A percentile compares a stretch with the other conserved stretches of the same genome.
These are phyloP conservation scores for Meyerozyma guilliermondii DNA, from an alignment of 1,139 yeast genomes.

Conservation along the genomic window DNA sequence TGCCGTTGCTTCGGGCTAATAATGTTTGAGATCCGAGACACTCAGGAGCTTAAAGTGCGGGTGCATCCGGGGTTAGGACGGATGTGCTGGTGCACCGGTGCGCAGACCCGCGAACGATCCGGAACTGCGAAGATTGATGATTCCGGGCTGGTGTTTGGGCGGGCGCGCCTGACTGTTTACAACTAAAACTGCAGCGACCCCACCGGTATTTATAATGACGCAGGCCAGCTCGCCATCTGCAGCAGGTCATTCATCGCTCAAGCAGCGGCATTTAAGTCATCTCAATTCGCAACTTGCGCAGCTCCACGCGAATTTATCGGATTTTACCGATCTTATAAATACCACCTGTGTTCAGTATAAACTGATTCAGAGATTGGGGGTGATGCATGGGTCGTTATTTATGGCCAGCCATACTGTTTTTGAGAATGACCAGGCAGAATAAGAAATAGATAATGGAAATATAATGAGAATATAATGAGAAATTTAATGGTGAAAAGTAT, in stretches of 20 bases:
- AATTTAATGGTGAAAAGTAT: neutral
- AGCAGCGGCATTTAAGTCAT: constrained; percentile 54
- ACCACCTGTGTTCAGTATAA: constrained; percentile 55
- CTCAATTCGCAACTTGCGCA: constrained; percentile 61
- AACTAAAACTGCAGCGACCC: neutral
- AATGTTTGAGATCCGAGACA: neutral
- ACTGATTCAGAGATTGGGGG: constrained; percentile 51
- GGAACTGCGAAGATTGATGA: neutral
- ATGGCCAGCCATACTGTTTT: constrained; percentile 64
- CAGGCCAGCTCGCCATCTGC: constrained; percentile 1
- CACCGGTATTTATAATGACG: neutral
- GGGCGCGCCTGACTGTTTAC: neutral
- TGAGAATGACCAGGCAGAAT: constrained; percentile 38
- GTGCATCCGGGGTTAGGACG: neutral
- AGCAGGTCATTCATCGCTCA: constrained; percentile 12
- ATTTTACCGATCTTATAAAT: constrained; percentile 49
- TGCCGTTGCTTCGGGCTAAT: neutral
- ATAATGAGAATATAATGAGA: neutral
- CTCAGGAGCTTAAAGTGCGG: neutral
- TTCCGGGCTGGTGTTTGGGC: neutral
- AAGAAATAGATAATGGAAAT: neutral
- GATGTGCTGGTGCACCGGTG: too few relatives aligned
- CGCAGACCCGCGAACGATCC: too few relatives aligned
- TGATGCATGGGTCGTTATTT: constrained; percentile 57
- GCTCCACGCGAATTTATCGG: constrained; percentile 53